Evolutionary conservation across 768 basidiomycete genomes (phyloP), one percentile per base, ranked within the genome.

Genomic region (Trametes villosa): DNA sequence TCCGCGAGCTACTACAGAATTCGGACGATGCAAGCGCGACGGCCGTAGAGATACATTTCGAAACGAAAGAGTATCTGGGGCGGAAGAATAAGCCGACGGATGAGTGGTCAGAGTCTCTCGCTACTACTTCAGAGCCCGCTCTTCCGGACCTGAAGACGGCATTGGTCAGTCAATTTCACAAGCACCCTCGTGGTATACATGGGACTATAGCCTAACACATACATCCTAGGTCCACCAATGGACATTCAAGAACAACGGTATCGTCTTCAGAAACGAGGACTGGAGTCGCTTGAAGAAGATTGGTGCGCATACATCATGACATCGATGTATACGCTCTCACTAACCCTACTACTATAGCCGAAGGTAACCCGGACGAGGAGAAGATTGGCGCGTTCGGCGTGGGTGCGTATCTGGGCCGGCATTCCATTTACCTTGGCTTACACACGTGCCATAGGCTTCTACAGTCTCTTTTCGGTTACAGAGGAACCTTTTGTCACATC

Each of bases 311-410:
- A 20, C n/a, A 7, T 2, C 30, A 12, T 6, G 11, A 12, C 2
- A 6, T n/a, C 31, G 24, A 1, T 8, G 2, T 13, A 26, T 4
- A 9, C 30, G 4, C 4, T 5, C 6, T 3, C 30, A 26, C 17
- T 33, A 18, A 40, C 18, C 9, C 1, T 1, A 49, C 5, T 38
- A 17, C 55, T 64, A 58, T 65, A 87, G 96, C 95, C 11, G 90
- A 94, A 67, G 95, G 96, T 0, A 97, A 98, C 71, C 95, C 95
- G 0, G 91, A 95, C 65, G 92, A 96, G 72, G 87, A 90, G 73
- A 95, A 94, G 78, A 94, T 98, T 47, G 96, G 96, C 15, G 94
- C 94, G n/a, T 94, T 94, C 66, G 92, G 91, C 57, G 91, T 92
- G n/a, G 89, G 88, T 84, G 59, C 56, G 83, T 53, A 12, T 34